Evolutionary conservation across 169 alveolate genomes (phyloP), one percentile per base, ranked within the genome.

Genomic region (Eimeria falciformis): DNA sequence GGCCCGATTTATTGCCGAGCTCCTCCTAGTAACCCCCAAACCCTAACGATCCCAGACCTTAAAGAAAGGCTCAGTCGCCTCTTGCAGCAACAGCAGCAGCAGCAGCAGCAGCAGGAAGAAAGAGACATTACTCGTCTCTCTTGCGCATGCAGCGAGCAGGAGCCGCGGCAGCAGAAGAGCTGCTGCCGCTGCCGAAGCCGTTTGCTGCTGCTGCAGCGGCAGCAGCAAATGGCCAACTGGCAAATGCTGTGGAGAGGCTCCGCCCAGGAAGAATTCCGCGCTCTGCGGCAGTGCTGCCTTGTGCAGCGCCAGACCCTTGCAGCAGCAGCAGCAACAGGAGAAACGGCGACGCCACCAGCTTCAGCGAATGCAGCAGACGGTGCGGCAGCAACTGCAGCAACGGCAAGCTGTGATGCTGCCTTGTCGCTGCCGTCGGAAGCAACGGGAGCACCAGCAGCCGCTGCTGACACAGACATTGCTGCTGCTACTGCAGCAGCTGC

Each of bases 201-300:
- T 40, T 33, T 66, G 78, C 78, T 66, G 78, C 78, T 66, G 78
- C 78, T 18, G 47, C 78, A 66, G 78, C 78, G 78, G 21, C 23
- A 58, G 69, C 69, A 58, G 69, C 69, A 58, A 29, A 40, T 27
- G 33, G 78, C 23, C 23, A 46, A 6, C 21, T 66, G 78, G 78
- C 37, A 18, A 46, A 2, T n/a, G 11, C 78, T 23, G 14, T 66
- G 78, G 78, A 6, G 78, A 6, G 78, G 29, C 46, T 66, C 12
- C 6, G 45, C 45, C 5, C 78, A 66, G 47, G 78, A 66, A 46
- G 45, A 66, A 33, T 66, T 23, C 29, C 37, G 78, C 6, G 78
- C 78, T 14, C 43, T 66, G 46, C 37, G 78, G 45, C 78, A 66
- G 78, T 12, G 40, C 40, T 66, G 78, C 45, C 27, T 66, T 33